A percentile compares a stretch with the other conserved stretches of the same genome.
Conservation (phyloP, 2,329 filamentous ascomycete genomes). For the Fusarium cicatricum region DNA sequence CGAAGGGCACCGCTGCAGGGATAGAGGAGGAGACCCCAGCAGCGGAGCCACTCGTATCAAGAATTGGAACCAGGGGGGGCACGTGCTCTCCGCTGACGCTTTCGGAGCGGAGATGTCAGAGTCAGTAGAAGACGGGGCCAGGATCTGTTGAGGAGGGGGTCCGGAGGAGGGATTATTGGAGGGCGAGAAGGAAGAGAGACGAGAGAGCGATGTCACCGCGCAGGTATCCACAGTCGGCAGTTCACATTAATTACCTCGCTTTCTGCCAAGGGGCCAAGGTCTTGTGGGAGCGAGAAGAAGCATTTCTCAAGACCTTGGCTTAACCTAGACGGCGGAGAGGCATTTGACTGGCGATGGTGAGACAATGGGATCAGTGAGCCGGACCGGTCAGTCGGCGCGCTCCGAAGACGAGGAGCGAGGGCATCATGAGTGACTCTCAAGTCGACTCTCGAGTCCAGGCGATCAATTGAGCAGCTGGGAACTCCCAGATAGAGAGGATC, state of each 20-base stretch:
- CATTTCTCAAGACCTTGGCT: conserved; percentile 36
- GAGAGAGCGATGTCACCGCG: conserved; percentile 8
- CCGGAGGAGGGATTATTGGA: not conserved
- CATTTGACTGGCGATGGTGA: not conserved
- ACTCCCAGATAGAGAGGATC: not conserved
- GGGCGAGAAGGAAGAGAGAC: not conserved
- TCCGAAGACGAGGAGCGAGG: not conserved
- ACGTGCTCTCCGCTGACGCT: conserved; percentile 30
- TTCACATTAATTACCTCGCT: conserved; percentile 6
- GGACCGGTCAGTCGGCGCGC: conserved; percentile 9
- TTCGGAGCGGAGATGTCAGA: conserved; percentile 27
- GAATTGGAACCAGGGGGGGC: conserved; percentile 13
- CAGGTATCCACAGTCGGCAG: conserved; percentile 3
- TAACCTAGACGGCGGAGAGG: not conserved
- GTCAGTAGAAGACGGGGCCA: not conserved
- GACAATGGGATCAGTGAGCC: not conserved
- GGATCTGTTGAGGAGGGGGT: conserved; percentile 14
- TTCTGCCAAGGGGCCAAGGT: not conserved
- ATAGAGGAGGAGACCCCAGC: not conserved
- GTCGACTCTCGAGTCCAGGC: not conserved
- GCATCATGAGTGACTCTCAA: not conserved
- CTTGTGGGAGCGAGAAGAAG: conserved; percentile 22
- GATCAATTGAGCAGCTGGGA: not conserved
- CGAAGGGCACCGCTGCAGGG: conserved; percentile 8
- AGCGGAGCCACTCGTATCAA: conserved; percentile 28